Percentiles rank a stretch among this genome's conserved stretches.
Conservation (phyloP, 495 filamentous ascomycete genomes). For the Penicillium simplicissimum region DNA sequence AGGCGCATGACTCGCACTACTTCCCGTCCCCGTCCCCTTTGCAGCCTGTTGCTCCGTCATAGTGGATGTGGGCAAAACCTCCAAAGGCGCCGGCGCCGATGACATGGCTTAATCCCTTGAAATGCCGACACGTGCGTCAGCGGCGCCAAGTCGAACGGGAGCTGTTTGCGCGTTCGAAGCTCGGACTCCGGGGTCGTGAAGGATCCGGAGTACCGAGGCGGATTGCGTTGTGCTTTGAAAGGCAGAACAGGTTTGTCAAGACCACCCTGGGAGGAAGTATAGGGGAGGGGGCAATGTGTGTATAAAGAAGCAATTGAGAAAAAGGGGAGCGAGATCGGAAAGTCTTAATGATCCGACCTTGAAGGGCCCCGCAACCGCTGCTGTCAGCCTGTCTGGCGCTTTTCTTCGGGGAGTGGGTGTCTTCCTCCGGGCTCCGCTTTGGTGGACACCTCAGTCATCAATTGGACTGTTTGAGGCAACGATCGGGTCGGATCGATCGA, state of each 20-base stretch:
- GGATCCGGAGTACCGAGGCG: neutral
- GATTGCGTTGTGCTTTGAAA: too few species aligned
- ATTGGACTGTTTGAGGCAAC: neutral
- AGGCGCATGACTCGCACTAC: constrained; percentile 12
- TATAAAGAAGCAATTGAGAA: constrained; percentile 14
- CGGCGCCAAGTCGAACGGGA: constrained; percentile 12
- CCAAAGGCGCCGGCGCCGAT: constrained; percentile 28
- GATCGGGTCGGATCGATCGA: constrained; percentile 4
- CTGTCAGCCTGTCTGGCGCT: neutral
- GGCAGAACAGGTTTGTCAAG: neutral
- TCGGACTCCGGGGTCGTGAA: neutral
- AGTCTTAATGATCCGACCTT: constrained; percentile 15
- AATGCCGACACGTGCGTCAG: constrained; percentile 10
- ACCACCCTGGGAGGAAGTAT: neutral
- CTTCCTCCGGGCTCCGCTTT: constrained; percentile 28
- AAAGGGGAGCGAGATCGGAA: constrained; percentile 13
- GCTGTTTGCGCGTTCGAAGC: neutral
- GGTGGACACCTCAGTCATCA: constrained; percentile 21
- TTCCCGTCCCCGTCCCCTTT: constrained; percentile 8
- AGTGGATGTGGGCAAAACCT: constrained; percentile 14
- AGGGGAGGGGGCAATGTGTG: neutral
- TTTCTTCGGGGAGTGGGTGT: constrained; percentile 34
- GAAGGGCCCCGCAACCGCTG: constrained; percentile 35
- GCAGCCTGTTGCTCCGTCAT: constrained; percentile 18
- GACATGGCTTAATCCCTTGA: constrained; percentile 22